These are phyloP conservation scores for Glutinoglossum americanum DNA, from an alignment of 495 filamentous ascomycete genomes.

Conservation along the genomic window DNA sequence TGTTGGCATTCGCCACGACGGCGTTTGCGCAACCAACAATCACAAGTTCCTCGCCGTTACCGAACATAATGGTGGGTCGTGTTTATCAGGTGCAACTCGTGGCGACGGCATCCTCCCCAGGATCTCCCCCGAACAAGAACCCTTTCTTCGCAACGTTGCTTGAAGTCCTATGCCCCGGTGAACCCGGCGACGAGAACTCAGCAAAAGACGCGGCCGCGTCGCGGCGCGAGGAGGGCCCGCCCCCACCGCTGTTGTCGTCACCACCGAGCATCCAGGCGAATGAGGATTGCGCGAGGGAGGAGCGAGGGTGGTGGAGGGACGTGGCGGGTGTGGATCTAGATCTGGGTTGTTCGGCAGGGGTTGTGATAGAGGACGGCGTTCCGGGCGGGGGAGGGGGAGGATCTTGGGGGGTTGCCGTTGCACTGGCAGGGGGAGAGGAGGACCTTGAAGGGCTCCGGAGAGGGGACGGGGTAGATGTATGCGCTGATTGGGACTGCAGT, in stretches of 20 bases:
- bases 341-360: background rate
- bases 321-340: background rate
- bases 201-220: background rate
- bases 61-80: no score
- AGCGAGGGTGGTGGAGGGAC: slow-evolving; percentile 20
- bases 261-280: slow-evolving; percentile 92
- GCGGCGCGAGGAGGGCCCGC: background rate
- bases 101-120: background rate
- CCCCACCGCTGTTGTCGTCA: slow-evolving; percentile 14
- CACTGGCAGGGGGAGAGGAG: background rate
- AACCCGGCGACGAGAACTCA: background rate
- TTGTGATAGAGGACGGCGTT: background rate
- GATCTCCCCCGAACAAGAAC: slow-evolving; percentile 3
- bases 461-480: background rate
- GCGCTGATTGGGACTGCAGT: background rate
- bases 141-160: background rate
- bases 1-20: no score
- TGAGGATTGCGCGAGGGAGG: slow-evolving; percentile 57
- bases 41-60: no score
- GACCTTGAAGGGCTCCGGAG: background rate
- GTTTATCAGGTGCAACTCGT: no score
- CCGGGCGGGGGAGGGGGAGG: slow-evolving; percentile 3
- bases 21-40: no score
- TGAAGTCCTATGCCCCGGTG: background rate
- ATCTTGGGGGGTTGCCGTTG: slow-evolving; percentile 1